Evolutionary conservation across 345 rosid species (phyloP).

Genomic region (Eucalyptus pauciflora): DNA sequence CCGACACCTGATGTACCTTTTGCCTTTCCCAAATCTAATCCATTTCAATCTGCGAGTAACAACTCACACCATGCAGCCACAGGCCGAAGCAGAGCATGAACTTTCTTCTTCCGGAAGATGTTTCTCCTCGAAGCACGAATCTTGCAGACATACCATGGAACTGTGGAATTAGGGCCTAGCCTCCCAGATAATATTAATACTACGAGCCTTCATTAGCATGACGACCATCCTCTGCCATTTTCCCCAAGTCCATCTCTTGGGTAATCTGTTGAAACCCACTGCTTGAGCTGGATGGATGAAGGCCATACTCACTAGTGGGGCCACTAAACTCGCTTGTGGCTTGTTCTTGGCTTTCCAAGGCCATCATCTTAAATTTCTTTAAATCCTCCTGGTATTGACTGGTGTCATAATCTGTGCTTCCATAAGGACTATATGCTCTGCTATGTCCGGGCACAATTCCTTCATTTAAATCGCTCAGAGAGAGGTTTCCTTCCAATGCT

Average conservation of each 20-base stretch:
- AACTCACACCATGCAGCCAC: not conserved
- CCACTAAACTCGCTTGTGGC: slow-evolving; percentile 42
- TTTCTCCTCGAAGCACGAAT: not conserved
- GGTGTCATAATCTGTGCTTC: slow-evolving; percentile 55
- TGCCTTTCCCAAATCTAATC: not conserved
- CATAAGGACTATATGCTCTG: slow-evolving; percentile 22
- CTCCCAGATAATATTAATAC: not conserved
- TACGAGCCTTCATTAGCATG: not conserved
- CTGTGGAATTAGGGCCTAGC: not conserved
- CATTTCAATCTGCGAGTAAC: not conserved
- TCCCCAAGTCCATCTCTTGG: slow-evolving; percentile 25
- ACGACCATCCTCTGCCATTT: slow-evolving; percentile 7
- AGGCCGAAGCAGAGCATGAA: too few species aligned
- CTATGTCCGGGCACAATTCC: slow-evolving; percentile 47
- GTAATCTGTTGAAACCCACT: slow-evolving; percentile 44
- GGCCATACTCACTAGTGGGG: slow-evolving; percentile 39
- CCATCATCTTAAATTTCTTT: slow-evolving; percentile 55
- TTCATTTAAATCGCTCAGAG: slow-evolving; percentile 48
- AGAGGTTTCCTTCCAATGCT: slow-evolving; percentile 69
- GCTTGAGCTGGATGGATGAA: slow-evolving; percentile 47
- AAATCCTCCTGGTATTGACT: slow-evolving; percentile 60
- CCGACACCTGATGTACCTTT: not conserved
- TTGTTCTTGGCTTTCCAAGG: slow-evolving; percentile 48
- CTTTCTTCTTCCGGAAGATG: not conserved
- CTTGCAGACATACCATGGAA: not conserved